A percentile compares a stretch with the other conserved stretches of the same genome.
Conservation (phyloP, 495 filamentous ascomycete genomes). For the Staphylotrichum tortipilum region DNA sequence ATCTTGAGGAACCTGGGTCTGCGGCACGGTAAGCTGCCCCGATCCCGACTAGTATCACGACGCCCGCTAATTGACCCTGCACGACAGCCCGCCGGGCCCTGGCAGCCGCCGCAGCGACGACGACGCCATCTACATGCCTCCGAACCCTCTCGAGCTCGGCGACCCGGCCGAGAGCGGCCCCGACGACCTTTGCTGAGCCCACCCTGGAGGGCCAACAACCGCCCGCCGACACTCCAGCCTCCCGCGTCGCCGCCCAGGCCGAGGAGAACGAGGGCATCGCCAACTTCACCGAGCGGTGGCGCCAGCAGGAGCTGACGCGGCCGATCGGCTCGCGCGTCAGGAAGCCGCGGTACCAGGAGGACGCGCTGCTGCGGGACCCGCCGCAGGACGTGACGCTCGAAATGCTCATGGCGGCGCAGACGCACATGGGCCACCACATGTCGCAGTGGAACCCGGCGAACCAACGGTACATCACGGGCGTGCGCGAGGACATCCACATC, state of each 20-base stretch:
- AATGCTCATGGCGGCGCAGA: slow-evolving; percentile 81
- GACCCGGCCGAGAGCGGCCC: slow-evolving; percentile 3
- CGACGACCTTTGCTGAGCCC: slow-evolving; percentile 3
- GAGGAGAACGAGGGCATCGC: slow-evolving; percentile 22
- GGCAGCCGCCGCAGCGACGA: too few species aligned
- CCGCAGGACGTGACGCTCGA: slow-evolving; percentile 80
- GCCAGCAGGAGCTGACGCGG: slow-evolving; percentile 24
- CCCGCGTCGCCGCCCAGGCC: slow-evolving; percentile 3
- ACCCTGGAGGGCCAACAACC: neutral
- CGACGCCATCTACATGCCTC: too few species aligned
- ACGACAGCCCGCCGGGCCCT: slow-evolving; percentile 38
- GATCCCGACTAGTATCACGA: neutral
- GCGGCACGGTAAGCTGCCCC: slow-evolving; percentile 35
- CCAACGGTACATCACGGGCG: slow-evolving; percentile 88
- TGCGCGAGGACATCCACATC: slow-evolving; percentile 85
- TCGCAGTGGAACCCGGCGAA: slow-evolving; percentile 95
- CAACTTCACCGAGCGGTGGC: slow-evolving; percentile 17
- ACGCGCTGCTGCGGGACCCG: slow-evolving; percentile 58
- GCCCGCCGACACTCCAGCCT: slow-evolving; percentile 3
- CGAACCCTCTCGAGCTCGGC: slow-evolving; percentile 24
- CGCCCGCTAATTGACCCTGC: slow-evolving; percentile 11
- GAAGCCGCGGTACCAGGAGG: slow-evolving; percentile 58
- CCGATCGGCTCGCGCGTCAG: slow-evolving; percentile 47
- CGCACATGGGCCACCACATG: slow-evolving; percentile 85
- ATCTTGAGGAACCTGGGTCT: slow-evolving; percentile 44